phyloP scores from a whole-genome alignment of 2,329 filamentous ascomycete genomes.

The Xylaria polymorpha region DNA sequence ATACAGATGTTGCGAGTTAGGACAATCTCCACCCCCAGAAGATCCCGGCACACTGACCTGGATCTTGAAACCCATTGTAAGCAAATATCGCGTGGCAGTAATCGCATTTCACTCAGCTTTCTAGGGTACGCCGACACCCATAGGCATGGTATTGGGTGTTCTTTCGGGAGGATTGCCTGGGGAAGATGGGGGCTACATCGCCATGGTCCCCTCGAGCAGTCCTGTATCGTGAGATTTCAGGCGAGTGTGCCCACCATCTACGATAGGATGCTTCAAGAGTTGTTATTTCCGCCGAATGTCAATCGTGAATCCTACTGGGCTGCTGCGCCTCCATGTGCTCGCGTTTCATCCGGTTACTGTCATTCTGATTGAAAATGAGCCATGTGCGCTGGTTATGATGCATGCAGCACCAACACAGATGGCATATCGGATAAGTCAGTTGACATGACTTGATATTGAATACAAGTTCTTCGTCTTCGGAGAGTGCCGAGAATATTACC shows the following conservation, averaged over 20 bases:
- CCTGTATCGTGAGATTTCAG: slow-evolving; percentile 36
- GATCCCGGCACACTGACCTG: slow-evolving; percentile 13
- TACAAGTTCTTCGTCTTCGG: slow-evolving; percentile 15
- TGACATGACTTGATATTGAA: slow-evolving; percentile 1
- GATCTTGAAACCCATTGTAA: slow-evolving; percentile 34
- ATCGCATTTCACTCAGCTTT: slow-evolving; percentile 29
- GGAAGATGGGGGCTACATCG: slow-evolving; percentile 42
- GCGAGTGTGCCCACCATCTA: slow-evolving; percentile 37
- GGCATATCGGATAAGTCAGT: not conserved
- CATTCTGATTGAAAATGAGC: slow-evolving; percentile 15
- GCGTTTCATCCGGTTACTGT: slow-evolving; percentile 33
- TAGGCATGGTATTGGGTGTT: slow-evolving; percentile 24
- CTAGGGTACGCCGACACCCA: slow-evolving; percentile 12
- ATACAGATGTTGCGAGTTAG: slow-evolving; percentile 2
- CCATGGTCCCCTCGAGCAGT: slow-evolving; percentile 39
- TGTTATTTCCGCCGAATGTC: slow-evolving; percentile 30
- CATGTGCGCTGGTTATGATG: slow-evolving; percentile 16
- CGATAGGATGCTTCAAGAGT: slow-evolving; percentile 35
- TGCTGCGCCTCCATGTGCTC: slow-evolving; percentile 40
- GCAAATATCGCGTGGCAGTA: slow-evolving; percentile 41
- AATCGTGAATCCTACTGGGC: slow-evolving; percentile 28
- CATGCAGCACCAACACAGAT: not conserved
- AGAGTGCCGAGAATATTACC: slow-evolving; percentile 19
- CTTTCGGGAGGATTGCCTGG: slow-evolving; percentile 38
- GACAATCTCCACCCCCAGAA: slow-evolving; percentile 19